Evolutionary conservation across 805 yeast genomes (phyloP), one percentile per base, ranked within the genome.

Genomic region (Wickerhamomyces queroliae): DNA sequence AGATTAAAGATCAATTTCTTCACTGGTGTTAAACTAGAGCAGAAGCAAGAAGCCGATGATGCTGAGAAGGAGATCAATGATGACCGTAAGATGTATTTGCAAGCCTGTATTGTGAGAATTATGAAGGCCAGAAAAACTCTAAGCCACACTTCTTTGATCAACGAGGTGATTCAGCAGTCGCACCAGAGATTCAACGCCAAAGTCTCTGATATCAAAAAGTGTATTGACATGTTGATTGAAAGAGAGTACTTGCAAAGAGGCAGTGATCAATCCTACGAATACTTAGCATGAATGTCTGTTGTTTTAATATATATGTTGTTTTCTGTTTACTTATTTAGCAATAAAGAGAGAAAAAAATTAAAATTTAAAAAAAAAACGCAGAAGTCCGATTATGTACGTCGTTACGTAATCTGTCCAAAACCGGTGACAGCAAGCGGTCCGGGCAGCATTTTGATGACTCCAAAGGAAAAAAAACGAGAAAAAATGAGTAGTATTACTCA

Each of bases 51-150:
- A 49, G 69, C 74, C 25, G 87, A 79, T 26, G 88, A 83, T 42
- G 74, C 89, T 3, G 82, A 77, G 48, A 80, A 78, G 59, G 95
- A 89, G 55, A 78, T 91, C 36, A 88, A 82, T 52, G 93, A 88
- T 53, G 89, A 89, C 44, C 76, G 96, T 57, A 83, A 83, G 63
- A 79, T 84, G 56, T 82, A 81, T 64, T 69, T 93, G 52, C 86
- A 88, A 56, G 96, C 98, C 2, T 86, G 95, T 55, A 88, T 93
- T 63, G 98, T 91, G 29, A 76, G 99, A 53, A 86, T 91, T 56
- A 93, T 91, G 98, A 91, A 91, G 67, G 90, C 96, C 1, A 75
- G 96, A 56, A 85, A 89, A 60, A 72, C 70, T 33, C 68, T 87
- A 52, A 77, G 78, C 47, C 97, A 90, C 58, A 83, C 81, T 36